Conservation (phyloP, 176 grass and related monocot species). For the Elymus sibiricus region DNA sequence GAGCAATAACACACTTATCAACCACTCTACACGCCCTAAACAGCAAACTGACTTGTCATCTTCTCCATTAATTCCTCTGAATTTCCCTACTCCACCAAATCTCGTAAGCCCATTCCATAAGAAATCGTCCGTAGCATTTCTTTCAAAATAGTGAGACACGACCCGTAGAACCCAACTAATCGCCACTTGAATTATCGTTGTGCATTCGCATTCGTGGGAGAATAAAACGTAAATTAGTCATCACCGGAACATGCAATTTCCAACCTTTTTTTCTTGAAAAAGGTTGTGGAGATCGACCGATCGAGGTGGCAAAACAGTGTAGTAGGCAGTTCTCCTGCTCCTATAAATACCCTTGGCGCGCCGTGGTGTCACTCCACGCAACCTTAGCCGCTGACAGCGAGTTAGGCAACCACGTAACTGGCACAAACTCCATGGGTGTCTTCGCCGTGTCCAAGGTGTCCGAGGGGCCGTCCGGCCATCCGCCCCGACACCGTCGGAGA, state of each 20-base stretch:
- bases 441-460: slow-evolving; percentile 86
- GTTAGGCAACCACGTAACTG: neutral
- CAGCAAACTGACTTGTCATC: no score
- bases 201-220: neutral
- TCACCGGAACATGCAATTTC: neutral
- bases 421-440: slow-evolving; percentile 29
- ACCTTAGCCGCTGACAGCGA: neutral
- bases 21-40: no score
- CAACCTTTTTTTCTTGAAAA: neutral
- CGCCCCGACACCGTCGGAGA: slow-evolving; percentile 54
- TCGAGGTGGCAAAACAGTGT: neutral
- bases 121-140: no score
- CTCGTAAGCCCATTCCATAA: no score
- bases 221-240: neutral
- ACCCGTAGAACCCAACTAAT: neutral
- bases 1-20: no score
- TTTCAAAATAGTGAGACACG: neutral
- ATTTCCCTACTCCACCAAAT: no score
- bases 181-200: neutral
- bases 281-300: neutral
- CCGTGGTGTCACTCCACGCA: neutral
- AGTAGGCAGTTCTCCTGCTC: neutral
- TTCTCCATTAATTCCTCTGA: no score
- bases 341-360: neutral
- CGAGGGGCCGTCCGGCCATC: slow-evolving; percentile 74